Evolutionary conservation across 2,329 filamentous ascomycete genomes (phyloP).

Genomic region (Macroventuria anomochaeta): DNA sequence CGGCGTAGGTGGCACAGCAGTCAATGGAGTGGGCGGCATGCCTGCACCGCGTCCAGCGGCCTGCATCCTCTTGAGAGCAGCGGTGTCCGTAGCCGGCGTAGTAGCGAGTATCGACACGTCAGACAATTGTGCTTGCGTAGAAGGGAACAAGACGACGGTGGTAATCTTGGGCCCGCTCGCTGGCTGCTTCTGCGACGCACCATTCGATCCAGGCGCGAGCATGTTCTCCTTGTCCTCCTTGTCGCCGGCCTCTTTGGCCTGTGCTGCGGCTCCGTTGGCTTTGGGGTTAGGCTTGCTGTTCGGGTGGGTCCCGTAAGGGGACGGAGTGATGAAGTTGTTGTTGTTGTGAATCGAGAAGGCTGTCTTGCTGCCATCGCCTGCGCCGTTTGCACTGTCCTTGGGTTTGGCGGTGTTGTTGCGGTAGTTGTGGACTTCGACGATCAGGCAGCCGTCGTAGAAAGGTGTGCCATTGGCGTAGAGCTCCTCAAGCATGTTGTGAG

Average conservation of each 20-base stretch:
- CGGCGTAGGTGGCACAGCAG: constrained; percentile 60
- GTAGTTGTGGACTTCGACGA: constrained; percentile 92
- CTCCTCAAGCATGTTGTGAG: constrained; percentile 85
- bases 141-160: constrained; percentile 86
- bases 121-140: constrained; percentile 73
- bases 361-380: constrained; percentile 65
- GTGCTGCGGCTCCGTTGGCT: constrained; percentile 30
- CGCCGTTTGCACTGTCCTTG: constrained; percentile 55
- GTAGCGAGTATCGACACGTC: constrained; percentile 79
- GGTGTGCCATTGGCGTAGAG: constrained; percentile 73
- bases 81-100: constrained; percentile 65
- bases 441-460: constrained; percentile 92
- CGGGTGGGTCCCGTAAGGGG: constrained; percentile 78
- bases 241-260: constrained; percentile 27
- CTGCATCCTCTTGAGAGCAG: constrained; percentile 57
- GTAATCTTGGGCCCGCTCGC: constrained; percentile 62
- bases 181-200: constrained; percentile 53
- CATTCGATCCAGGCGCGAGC: constrained; percentile 59
- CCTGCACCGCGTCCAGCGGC: constrained; percentile 55
- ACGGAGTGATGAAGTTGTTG: constrained; percentile 88
- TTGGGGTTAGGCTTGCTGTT: constrained; percentile 36
- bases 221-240: constrained; percentile 64
- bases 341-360: constrained; percentile 92
- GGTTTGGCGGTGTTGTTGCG: constrained; percentile 68
- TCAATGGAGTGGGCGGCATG: constrained; percentile 71